phyloP scores from a whole-genome alignment of 1,139 yeast genomes.

The Yamadazyma dendronema region DNA sequence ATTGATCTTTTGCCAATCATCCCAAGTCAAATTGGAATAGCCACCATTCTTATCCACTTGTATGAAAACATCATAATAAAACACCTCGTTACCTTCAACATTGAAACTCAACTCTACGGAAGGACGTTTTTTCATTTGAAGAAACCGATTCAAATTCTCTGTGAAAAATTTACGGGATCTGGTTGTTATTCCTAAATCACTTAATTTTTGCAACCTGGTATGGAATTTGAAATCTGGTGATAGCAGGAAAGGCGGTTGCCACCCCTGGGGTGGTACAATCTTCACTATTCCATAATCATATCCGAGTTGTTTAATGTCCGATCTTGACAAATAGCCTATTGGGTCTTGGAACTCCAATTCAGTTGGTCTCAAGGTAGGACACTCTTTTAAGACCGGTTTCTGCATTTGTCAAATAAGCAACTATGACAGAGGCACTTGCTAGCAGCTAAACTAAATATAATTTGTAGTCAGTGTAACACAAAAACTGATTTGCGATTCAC shows the following conservation, averaged over 20 bases:
- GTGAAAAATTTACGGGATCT: conserved; percentile 62
- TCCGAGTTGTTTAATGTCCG: conserved; percentile 52
- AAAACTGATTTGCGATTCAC: too few relatives aligned
- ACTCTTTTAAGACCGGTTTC: conserved; percentile 22
- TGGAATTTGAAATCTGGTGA: conserved; percentile 57
- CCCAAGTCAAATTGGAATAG: conserved; percentile 18
- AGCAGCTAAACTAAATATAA: too few relatives aligned
- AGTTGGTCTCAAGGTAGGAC: conserved; percentile 60
- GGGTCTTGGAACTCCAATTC: conserved; percentile 59
- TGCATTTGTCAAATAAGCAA: conserved; percentile 5
- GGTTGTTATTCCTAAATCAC: conserved; percentile 61
- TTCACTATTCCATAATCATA: conserved; percentile 62
- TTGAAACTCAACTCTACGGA: conserved; percentile 27
- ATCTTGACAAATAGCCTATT: conserved; percentile 55
- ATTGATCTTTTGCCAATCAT: conserved; percentile 36
- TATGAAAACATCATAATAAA: conserved; percentile 55
- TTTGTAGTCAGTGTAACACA: too few relatives aligned
- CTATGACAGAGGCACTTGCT: too few relatives aligned
- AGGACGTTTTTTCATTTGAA: conserved; percentile 43
- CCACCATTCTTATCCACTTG: conserved; percentile 37
- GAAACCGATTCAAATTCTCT: conserved; percentile 57
- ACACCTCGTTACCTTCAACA: conserved; percentile 22
- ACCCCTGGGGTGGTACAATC: conserved; percentile 58
- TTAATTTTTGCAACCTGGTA: conserved; percentile 61
- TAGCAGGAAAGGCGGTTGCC: conserved; percentile 55